Evolutionary conservation across 352 stramenopile genomes (phyloP), one percentile per base, ranked within the genome.

Genomic region (Phytophthora crassamura): DNA sequence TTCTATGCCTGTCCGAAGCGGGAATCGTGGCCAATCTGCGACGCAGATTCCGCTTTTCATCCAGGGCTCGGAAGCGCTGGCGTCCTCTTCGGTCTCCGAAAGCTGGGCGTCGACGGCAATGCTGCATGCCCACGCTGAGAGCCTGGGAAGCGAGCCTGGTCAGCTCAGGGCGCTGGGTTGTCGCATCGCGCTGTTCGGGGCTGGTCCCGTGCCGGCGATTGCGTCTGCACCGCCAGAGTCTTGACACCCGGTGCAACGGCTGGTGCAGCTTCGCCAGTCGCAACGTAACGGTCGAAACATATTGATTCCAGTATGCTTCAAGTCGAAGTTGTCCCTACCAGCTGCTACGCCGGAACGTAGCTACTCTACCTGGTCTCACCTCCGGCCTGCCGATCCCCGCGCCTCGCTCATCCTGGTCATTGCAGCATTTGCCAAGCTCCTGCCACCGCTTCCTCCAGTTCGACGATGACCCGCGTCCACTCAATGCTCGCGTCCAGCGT

Each of bases 401-500:
- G 8, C 18, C 3, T 30, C 25, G 25, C 25, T 30, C 48, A 56
- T 60, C 51, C 28, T 72, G 43, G 35, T 53, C 64, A 72, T 58
- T 72, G 49, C 57, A 50, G 56, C 55, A 61, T 71, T 71, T 56
- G 34, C 64, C 42, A 51, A 54, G 34, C 51, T 42, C 20, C 22
- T 22, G 30, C 16, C 15, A 14, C 22, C 51, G n/a, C 10, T 10
- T 11, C 15, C 16, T 38, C 8, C 16, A 36, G 12, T 40, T 43
- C 32, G 15, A 18, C 39, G 57, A 74, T 74, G 65, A 15, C 52
- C 14, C 65, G 65, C 28, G 39, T 78, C 55, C 39, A 56, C 25
- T 72, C 69, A 38, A 56, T 72, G 20, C 41, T 78, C 39, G 51
- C 48, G 35, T 40, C 28, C 36, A 42, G 50, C 58, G 63, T 58